Evolutionary conservation across 2,329 filamentous ascomycete species (phyloP).

Genomic region (Tricladium varicosporioides): DNA sequence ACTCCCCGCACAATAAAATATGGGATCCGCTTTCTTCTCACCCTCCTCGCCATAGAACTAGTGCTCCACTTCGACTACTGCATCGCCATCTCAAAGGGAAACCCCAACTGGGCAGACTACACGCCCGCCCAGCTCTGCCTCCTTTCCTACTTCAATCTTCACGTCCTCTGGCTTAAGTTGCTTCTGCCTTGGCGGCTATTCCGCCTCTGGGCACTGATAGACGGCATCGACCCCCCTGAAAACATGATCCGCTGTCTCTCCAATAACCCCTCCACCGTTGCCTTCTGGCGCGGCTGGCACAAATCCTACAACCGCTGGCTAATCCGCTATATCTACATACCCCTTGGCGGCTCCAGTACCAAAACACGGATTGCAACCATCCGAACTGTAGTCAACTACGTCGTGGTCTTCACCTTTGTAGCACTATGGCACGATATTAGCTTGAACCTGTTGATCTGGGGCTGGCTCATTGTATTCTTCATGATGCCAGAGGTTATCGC

Average conservation of each 20-base stretch:
- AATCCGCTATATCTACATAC: constrained; percentile 89
- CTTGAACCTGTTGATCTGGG: constrained; percentile 87
- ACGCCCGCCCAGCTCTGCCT: constrained; percentile 84
- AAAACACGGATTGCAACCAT: constrained; percentile 45
- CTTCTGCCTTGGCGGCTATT: constrained; percentile 98
- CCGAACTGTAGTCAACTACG: constrained; percentile 69
- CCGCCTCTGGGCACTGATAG: constrained; percentile 89
- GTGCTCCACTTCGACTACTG: constrained; percentile 91
- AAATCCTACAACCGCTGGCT: constrained; percentile 93
- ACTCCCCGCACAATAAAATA: constrained; percentile 73
- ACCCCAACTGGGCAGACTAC: constrained; percentile 78
- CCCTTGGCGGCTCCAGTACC: constrained; percentile 71
- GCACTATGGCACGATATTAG: constrained; percentile 98
- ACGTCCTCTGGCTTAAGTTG: constrained; percentile 97
- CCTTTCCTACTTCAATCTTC: constrained; percentile 92
- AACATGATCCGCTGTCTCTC: constrained; percentile 98
- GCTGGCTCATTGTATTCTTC: constrained; percentile 93
- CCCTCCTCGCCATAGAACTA: constrained; percentile 85
- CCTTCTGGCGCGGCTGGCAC: constrained; percentile 97
- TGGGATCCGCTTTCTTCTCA: constrained; percentile 75
- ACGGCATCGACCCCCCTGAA: constrained; percentile 91
- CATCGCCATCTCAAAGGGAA: constrained; percentile 81
- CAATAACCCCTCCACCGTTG: constrained; percentile 86
- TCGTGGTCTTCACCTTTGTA: constrained; percentile 92
- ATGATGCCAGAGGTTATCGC: constrained; percentile 84